These are phyloP conservation scores for Verticillium alfalfae DNA, from an alignment of 2,329 filamentous ascomycete genomes.

Conservation along the genomic window DNA sequence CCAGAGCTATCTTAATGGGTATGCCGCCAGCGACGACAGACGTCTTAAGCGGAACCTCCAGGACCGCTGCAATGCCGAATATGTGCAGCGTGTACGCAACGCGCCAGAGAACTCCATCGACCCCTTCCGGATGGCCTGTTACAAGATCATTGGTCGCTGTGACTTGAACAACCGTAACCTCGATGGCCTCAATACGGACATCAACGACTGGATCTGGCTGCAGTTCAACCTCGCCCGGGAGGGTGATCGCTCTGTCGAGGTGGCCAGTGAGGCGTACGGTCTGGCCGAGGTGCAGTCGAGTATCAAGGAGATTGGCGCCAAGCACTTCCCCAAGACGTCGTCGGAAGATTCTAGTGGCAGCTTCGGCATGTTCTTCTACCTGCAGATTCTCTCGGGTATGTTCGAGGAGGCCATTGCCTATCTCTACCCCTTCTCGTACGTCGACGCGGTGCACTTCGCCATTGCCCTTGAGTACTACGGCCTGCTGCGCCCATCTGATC, in stretches of 20 bases:
- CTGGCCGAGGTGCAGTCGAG: slow-evolving; percentile 67
- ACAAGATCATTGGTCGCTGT: slow-evolving; percentile 89
- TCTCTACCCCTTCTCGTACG: slow-evolving; percentile 84
- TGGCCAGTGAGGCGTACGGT: slow-evolving; percentile 61
- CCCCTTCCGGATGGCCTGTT: slow-evolving; percentile 93
- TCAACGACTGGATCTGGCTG: slow-evolving; percentile 68
- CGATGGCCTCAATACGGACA: slow-evolving; percentile 57
- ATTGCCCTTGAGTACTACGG: slow-evolving; percentile 87
- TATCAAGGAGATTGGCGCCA: slow-evolving; percentile 81
- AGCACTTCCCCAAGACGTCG: slow-evolving; percentile 81
- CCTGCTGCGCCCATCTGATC: slow-evolving; percentile 80
- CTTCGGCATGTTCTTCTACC: slow-evolving; percentile 88
- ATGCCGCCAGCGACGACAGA: slow-evolving; percentile 70
- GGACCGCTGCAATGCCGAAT: slow-evolving; percentile 84
- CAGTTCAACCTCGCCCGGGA: slow-evolving; percentile 66
- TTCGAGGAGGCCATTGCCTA: slow-evolving; percentile 92
- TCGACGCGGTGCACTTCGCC: slow-evolving; percentile 92
- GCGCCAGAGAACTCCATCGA: slow-evolving; percentile 84
- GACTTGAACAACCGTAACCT: slow-evolving; percentile 60
- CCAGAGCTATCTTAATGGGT: slow-evolving; percentile 78
- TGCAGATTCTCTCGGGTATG: slow-evolving; percentile 85
- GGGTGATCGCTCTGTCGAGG: slow-evolving; percentile 56
- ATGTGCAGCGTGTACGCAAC: slow-evolving; percentile 77
- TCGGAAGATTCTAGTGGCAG: slow-evolving; percentile 72
- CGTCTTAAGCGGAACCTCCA: slow-evolving; percentile 74